Evolutionary conservation across 208 protist genomes (phyloP).

Genomic region (Wallacemonas sp.): DNA sequence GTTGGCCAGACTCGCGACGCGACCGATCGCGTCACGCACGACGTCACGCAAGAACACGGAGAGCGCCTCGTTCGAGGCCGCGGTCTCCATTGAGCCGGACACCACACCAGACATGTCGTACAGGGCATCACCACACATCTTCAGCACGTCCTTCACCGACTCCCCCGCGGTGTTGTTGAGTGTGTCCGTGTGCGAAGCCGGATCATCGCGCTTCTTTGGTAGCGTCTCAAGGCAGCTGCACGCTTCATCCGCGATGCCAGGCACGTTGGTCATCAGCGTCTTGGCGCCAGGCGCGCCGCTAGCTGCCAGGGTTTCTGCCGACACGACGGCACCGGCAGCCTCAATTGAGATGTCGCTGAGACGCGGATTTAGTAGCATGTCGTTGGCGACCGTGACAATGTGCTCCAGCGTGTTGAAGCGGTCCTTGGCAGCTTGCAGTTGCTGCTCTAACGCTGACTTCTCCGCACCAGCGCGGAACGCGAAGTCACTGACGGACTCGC

Average conservation of each 20-base stretch:
- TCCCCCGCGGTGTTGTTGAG: not conserved
- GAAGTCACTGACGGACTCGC: slow-evolving; percentile 6
- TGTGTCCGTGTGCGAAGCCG: not conserved
- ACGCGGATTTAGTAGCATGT: not conserved
- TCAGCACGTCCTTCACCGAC: slow-evolving; percentile 6
- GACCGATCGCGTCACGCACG: slow-evolving; percentile 32
- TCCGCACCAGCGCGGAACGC: not conserved
- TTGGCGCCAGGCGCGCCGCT: slow-evolving; percentile 2
- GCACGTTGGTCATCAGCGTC: slow-evolving; percentile 4
- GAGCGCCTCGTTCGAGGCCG: slow-evolving; percentile 25
- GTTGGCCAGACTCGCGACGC: slow-evolving; percentile 26
- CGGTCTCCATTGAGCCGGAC: slow-evolving; percentile 10
- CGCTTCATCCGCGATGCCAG: not conserved
- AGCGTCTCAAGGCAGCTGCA: slow-evolving; percentile 12
- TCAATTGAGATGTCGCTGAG: slow-evolving; percentile 7
- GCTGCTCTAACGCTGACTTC: not conserved
- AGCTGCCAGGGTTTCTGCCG: not conserved
- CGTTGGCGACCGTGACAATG: slow-evolving; percentile 10
- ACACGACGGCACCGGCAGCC: not conserved
- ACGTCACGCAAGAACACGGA: slow-evolving; percentile 45
- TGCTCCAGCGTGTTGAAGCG: not conserved
- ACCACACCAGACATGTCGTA: not conserved
- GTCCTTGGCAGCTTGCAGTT: not conserved
- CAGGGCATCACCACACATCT: slow-evolving; percentile 8
- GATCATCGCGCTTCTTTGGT: not conserved